phyloP scores from a whole-genome alignment of 805 yeast species.

The Starmera quercuum region DNA sequence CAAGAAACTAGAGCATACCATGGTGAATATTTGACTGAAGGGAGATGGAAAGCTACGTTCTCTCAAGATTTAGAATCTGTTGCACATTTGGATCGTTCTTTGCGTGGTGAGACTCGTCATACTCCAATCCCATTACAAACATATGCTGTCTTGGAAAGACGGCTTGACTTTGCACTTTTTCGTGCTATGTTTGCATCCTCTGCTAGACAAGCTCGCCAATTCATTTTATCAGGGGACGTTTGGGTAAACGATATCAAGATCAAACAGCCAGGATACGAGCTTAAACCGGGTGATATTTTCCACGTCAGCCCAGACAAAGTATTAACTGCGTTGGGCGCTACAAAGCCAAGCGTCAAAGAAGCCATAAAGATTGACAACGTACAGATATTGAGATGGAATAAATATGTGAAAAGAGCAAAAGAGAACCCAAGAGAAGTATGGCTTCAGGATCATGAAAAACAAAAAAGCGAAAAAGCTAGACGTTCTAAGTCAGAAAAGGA shows the following conservation, averaged over 20 bases:
- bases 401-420: conserved; percentile 51
- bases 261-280: conserved; percentile 69
- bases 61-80: conserved; percentile 68
- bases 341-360: conserved; percentile 67
- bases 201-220: conserved; percentile 88
- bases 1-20: conserved; percentile 91
- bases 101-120: conserved; percentile 46
- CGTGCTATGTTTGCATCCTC: conserved; percentile 92
- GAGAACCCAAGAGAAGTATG: conserved; percentile 35
- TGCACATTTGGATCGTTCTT: conserved; percentile 80
- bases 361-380: conserved; percentile 62
- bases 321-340: conserved; percentile 73
- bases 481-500: conserved; percentile 17
- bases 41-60: conserved; percentile 69
- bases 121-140: conserved; percentile 89
- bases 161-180: conserved; percentile 85
- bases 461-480: conserved; percentile 19
- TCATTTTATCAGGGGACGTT: conserved; percentile 73
- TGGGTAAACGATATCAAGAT: conserved; percentile 77
- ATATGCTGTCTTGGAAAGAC: conserved; percentile 77
- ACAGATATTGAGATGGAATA: conserved; percentile 73
- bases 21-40: conserved; percentile 87
- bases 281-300: conserved; percentile 82
- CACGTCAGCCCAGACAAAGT: conserved; percentile 82
- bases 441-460: conserved; percentile 25